A percentile compares a stretch with the other conserved stretches of the same genome.
These are phyloP conservation scores for Syzygium aromaticum DNA, from an alignment of 345 rosid species.

Conservation along the genomic window DNA sequence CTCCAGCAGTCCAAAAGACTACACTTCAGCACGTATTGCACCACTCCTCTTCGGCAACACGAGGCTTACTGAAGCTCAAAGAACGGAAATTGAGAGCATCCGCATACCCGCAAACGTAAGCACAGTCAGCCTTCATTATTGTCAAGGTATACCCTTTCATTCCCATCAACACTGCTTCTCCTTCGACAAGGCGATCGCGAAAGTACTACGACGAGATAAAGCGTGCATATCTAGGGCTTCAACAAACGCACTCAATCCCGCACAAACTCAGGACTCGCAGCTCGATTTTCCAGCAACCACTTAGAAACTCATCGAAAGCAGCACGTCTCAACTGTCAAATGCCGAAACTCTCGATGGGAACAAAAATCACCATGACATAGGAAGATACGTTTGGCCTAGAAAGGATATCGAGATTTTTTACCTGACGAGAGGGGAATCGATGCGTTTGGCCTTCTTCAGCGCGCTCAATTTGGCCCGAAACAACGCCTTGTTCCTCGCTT, in stretches of 20 bases:
- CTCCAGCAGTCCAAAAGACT: neutral
- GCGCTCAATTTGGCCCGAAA: constrained; percentile 86
- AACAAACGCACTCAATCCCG: neutral
- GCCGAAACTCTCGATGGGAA: neutral
- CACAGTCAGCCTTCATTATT: neutral
- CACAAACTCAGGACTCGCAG: neutral
- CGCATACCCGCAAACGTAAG: too few relatives aligned
- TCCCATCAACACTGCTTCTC: neutral
- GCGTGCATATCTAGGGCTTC: neutral
- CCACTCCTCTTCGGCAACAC: neutral
- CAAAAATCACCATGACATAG: neutral
- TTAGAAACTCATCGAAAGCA: neutral
- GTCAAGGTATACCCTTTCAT: neutral
- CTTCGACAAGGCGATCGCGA: neutral
- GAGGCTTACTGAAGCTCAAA: too few relatives aligned
- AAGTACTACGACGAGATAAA: neutral
- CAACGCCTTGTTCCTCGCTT: constrained; percentile 69
- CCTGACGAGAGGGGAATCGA: constrained; percentile 91
- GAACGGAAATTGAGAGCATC: too few relatives aligned
- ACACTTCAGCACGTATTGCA: neutral
- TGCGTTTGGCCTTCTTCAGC: constrained; percentile 67
- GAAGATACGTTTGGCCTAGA: neutral
- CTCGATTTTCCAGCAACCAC: neutral
- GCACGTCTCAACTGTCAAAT: neutral
- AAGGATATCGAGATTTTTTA: neutral